These are phyloP conservation scores for Fragaria vesca DNA, from an alignment of 306 rosid species.

Conservation along the genomic window DNA sequence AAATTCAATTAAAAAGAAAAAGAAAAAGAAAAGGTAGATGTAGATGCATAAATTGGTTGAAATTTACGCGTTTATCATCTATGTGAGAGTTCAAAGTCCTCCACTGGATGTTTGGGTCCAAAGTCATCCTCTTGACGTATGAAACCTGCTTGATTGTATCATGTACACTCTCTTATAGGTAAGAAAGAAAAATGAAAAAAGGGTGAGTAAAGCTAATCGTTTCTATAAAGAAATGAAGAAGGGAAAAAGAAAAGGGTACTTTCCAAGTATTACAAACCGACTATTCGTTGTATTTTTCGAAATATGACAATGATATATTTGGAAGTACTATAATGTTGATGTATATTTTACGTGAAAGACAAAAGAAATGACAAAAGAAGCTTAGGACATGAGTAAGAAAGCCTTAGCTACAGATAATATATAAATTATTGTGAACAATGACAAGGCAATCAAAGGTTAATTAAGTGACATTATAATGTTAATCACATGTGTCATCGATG, in stretches of 20 bases:
- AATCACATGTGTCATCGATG: background rate
- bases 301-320: slow-evolving; percentile 9
- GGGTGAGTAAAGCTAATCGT: background rate
- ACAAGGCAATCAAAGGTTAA: background rate
- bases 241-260: background rate
- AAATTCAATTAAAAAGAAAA: background rate
- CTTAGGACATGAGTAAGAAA: background rate
- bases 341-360: background rate
- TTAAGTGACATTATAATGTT: background rate
- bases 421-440: background rate
- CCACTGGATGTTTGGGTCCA: background rate
- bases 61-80: background rate
- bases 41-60: background rate
- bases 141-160: background rate
- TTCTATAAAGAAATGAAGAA: background rate
- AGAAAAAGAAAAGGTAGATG: background rate
- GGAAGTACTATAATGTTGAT: background rate
- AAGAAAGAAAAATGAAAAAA: background rate
- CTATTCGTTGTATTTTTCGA: background rate
- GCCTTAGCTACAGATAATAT: background rate
- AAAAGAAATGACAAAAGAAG: background rate
- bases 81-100: background rate
- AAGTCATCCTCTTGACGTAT: slow-evolving; percentile 4
- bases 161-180: no score
- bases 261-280: slow-evolving; percentile 10